Evolutionary conservation across 2,329 filamentous ascomycete genomes (phyloP), one percentile per base, ranked within the genome.

Genomic region (Pezicula radicicola): DNA sequence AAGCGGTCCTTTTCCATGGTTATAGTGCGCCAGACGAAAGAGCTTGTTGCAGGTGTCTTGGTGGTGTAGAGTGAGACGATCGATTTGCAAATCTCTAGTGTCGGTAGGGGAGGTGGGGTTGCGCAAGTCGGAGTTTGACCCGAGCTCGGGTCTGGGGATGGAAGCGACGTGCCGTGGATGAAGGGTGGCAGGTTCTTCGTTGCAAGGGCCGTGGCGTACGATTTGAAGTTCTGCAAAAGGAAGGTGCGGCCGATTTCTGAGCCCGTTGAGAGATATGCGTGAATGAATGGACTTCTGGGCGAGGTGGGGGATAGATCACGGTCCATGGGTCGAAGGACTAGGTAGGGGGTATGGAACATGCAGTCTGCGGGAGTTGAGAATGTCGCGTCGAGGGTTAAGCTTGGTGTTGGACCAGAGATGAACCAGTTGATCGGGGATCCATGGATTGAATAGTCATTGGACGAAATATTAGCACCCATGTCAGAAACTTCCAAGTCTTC

Each of bases 301-400:
- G 54, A 52, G 42, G 40, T 41, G 36, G 28, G 42, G 37, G 52
- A 43, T 7, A 25, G 25, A 28, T 51, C 46, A 51, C 19, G 19
- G 21, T 56, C 49, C 46, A 56, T 50, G 8, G 54, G 54, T 33
- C 49, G 52, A 27, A 56, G 52, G 44, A 54, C 52, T 30, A 56
- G 54, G 46, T 56, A 56, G 21, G 51, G 54, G 28, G 54, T 56
- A 35, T 56, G 52, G 54, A 56, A 56, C 54, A 56, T 56, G 44
- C 52, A 56, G 49, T 56, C 54, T 54, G 52, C 45, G 12, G 54
- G 51, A 13, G 54, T 55, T 53, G 54, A 55, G 43, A 54, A 54
- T 45, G 35, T 56, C 37, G 54, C 16, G 18, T 54, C 54, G 46
- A 54, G 27, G 41, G 49, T 54, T 54, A 56, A 39, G 50, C 50